A percentile compares a stretch with the other conserved stretches of the same genome.
phyloP scores from a whole-genome alignment of 345 rosid genomes.

The Geranium brycei region DNA sequence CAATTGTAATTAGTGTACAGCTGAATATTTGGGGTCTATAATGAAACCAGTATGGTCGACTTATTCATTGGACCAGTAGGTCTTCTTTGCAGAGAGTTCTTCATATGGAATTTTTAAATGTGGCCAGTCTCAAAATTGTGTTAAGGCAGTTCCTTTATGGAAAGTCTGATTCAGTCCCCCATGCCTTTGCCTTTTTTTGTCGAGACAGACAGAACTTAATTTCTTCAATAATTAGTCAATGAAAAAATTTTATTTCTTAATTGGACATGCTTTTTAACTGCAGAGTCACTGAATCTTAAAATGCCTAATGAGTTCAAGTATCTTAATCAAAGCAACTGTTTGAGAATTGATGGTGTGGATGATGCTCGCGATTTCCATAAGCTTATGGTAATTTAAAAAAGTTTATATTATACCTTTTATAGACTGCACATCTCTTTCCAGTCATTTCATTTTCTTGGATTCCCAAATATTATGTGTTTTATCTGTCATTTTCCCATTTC shows the following conservation, averaged over 20 bases:
- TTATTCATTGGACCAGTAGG: too few species aligned
- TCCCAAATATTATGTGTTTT: too few species aligned
- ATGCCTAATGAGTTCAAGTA: slow-evolving; percentile 64
- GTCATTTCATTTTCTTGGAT: neutral
- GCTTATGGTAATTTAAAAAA: slow-evolving; percentile 44
- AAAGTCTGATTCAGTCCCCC: too few species aligned
- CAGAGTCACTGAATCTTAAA: slow-evolving; percentile 74
- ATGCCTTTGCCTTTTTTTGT: too few species aligned
- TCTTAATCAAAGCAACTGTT: slow-evolving; percentile 79
- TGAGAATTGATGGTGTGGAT: slow-evolving; percentile 57
- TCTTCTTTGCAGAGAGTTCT: neutral
- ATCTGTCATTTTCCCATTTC: slow-evolving; percentile 10
- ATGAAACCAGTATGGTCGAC: neutral
- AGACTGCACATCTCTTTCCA: slow-evolving; percentile 5
- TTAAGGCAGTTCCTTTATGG: too few species aligned
- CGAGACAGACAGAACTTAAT: neutral
- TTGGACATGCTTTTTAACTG: slow-evolving; percentile 13
- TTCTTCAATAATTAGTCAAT: too few species aligned
- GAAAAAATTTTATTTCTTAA: too few species aligned
- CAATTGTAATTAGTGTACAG: neutral
- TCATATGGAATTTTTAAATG: neutral
- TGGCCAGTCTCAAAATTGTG: neutral
- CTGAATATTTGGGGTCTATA: too few species aligned
- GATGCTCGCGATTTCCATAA: slow-evolving; percentile 56
- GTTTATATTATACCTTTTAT: slow-evolving; percentile 2